Evolutionary conservation across 768 basidiomycete genomes (phyloP).

Genomic region (Lactarius indigo): DNA sequence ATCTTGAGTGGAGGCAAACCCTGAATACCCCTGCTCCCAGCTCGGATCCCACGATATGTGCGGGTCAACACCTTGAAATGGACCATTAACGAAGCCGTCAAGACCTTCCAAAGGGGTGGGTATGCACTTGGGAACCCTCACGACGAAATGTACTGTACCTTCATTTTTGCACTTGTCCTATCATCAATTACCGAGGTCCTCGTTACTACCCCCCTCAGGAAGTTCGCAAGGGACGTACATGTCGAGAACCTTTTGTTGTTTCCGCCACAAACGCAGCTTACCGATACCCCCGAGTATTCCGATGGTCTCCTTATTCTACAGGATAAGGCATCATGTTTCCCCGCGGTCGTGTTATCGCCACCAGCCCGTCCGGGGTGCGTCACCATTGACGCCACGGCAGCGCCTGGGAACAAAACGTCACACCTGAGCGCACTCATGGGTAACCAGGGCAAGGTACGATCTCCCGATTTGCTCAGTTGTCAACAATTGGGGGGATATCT

Average conservation of each 20-base stretch:
- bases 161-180: neutral
- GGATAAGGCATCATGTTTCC: conserved; percentile 98
- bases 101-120: conserved; percentile 52
- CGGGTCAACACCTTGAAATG: conserved; percentile 75
- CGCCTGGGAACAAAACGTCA: conserved; percentile 97
- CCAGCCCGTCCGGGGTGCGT: conserved; percentile 48
- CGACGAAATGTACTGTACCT: conserved; percentile 52
- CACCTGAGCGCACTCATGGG: conserved; percentile 87
- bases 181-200: neutral
- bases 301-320: conserved; percentile 87
- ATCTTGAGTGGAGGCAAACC: conserved; percentile 6
- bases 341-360: conserved; percentile 81
- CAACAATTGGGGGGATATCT: neutral
- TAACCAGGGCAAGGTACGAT: conserved; percentile 68
- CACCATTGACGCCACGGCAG: conserved; percentile 92
- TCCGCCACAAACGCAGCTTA: conserved; percentile 60
- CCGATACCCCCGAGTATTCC: conserved; percentile 67
- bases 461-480: neutral
- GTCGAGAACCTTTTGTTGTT: conserved; percentile 81
- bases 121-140: conserved; percentile 52
- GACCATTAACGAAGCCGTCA: conserved; percentile 61
- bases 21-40: conserved; percentile 35
- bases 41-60: conserved; percentile 76
- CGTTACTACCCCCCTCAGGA: conserved; percentile 36
- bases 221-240: conserved; percentile 74